Evolutionary conservation across 108 stramenopile genomes (phyloP).

Genomic region (Pinguiococcus pyrenoidosus): DNA sequence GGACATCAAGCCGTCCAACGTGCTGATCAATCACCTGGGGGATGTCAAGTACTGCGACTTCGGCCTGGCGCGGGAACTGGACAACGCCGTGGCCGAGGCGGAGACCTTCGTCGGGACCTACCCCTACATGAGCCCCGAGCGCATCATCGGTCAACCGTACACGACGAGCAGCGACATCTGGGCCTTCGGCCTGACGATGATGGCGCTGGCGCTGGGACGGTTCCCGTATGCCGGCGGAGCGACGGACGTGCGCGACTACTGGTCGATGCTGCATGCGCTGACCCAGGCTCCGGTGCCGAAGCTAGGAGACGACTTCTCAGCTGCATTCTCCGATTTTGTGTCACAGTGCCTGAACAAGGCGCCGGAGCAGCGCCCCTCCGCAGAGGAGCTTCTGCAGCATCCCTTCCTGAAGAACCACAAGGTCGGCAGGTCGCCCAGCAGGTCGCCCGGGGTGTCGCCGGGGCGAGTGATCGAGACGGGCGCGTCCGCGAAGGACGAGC

Average conservation of each 20-base stretch:
- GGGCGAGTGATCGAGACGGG: too few species aligned
- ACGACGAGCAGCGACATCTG: conserved; percentile 36
- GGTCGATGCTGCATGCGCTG: conserved; percentile 5
- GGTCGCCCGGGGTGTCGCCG: too few species aligned
- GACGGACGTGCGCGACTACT: conserved; percentile 3
- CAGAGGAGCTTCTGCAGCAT: conserved; percentile 32
- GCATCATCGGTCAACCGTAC: conserved; percentile 41
- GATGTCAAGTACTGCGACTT: conserved; percentile 34
- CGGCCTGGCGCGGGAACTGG: conserved; percentile 22
- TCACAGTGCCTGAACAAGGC: conserved; percentile 21
- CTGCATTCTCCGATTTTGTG: conserved; percentile 5
- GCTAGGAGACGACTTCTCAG: neutral
- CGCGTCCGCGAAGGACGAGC: too few species aligned
- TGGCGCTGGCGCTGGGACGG: conserved; percentile 61
- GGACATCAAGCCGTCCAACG: conserved; percentile 33
- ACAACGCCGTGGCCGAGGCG: conserved; percentile 26
- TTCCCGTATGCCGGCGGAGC: conserved; percentile 31
- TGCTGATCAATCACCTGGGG: conserved; percentile 24
- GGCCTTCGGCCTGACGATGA: conserved; percentile 70
- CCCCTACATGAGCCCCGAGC: conserved; percentile 49
- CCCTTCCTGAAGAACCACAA: too few species aligned
- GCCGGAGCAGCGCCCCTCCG: conserved; percentile 22
- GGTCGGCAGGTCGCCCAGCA: too few species aligned
- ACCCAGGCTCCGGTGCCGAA: conserved; percentile 3
- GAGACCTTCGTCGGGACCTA: conserved; percentile 56